A percentile compares a stretch with the other conserved stretches of the same genome.
Conservation (phyloP, 2,329 filamentous ascomycete genomes). For the Microcyclospora pomicola region DNA sequence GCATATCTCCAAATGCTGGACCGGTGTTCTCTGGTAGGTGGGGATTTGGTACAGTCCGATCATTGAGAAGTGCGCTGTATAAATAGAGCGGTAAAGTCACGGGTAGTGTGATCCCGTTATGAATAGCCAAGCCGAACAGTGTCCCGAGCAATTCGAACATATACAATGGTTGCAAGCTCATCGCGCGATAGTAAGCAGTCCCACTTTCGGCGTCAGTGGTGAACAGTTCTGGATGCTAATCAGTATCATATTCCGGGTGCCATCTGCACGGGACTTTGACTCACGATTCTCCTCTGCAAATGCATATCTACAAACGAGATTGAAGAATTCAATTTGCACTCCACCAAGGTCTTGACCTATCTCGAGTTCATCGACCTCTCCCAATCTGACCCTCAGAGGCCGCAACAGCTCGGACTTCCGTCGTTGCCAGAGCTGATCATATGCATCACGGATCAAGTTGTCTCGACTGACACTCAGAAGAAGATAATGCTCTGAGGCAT, state of each 20-base stretch:
- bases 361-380: conserved; percentile 61
- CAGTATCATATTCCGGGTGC: not conserved
- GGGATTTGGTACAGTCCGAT: conserved; percentile 35
- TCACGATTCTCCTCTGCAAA: conserved; percentile 61
- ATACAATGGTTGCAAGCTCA: conserved; percentile 68
- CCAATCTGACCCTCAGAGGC: conserved; percentile 77
- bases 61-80: conserved; percentile 62
- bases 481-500: conserved; percentile 27
- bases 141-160: conserved; percentile 83
- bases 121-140: conserved; percentile 77
- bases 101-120: conserved; percentile 84
- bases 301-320: conserved; percentile 65
- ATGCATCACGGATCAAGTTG: conserved; percentile 31
- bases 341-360: conserved; percentile 88
- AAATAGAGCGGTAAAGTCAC: conserved; percentile 76
- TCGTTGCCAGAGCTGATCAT: conserved; percentile 81
- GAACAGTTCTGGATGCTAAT: conserved; percentile 46
- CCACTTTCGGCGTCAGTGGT: conserved; percentile 60
- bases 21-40: too few relatives aligned
- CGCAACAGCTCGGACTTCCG: conserved; percentile 69
- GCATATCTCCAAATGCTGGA: too few relatives aligned
- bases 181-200: conserved; percentile 79
- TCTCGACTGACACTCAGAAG: conserved; percentile 31
- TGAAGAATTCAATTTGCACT: conserved; percentile 93
- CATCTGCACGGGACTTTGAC: conserved; percentile 7